These are phyloP conservation scores for Aspergillus intermedius DNA, from an alignment of 2,329 filamentous ascomycete genomes.

Conservation along the genomic window DNA sequence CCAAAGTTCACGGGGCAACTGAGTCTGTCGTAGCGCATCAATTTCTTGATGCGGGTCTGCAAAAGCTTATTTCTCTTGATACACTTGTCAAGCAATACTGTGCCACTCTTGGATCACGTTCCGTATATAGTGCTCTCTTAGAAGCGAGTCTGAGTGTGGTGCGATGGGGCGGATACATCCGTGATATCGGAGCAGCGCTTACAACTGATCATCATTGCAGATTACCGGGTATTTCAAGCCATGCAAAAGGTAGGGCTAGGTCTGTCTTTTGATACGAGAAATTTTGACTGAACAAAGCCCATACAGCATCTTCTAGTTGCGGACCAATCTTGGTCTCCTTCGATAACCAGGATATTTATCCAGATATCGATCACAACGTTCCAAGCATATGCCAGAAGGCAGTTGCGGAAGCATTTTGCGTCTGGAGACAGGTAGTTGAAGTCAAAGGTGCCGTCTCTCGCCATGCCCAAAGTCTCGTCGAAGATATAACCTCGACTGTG, in stretches of 20 bases:
- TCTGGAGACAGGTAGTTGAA: background rate
- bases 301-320: background rate
- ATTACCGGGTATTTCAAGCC: background rate
- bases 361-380: background rate
- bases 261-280: no score
- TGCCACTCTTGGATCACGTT: background rate
- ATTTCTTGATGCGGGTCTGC: constrained; percentile 11
- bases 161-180: background rate
- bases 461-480: background rate
- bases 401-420: background rate
- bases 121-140: background rate
- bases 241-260: background rate
- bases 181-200: background rate
- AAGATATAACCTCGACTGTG: background rate
- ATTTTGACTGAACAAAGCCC: no score
- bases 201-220: background rate
- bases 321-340: background rate
- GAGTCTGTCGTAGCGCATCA: constrained; percentile 4
- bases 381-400: background rate
- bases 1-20: constrained; percentile 1
- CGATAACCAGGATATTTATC: background rate
- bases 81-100: background rate
- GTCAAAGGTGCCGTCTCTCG: background rate
- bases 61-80: constrained; percentile 8
- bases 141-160: background rate